Evolutionary conservation across 2,329 filamentous ascomycete genomes (phyloP).

Genomic region (Pyricularia grisea): DNA sequence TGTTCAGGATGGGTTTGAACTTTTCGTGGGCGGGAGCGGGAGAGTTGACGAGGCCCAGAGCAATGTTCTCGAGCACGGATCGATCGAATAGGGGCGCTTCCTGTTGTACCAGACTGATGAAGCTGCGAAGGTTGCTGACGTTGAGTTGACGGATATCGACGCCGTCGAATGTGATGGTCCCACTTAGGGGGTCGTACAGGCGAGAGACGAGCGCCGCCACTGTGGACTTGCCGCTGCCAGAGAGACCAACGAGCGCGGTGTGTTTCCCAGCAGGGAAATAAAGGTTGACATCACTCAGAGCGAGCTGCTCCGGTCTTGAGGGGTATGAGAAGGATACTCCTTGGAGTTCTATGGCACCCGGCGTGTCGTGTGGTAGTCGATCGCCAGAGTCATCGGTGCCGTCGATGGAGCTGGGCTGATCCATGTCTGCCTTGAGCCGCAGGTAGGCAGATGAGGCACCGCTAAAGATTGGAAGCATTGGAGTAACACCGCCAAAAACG

Average conservation of each 20-base stretch:
- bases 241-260: constrained; percentile 45
- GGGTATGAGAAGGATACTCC: constrained; percentile 35
- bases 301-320: constrained; percentile 29
- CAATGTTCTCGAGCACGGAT: constrained; percentile 32
- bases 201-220: constrained; percentile 33
- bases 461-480: constrained; percentile 51
- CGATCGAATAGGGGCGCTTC: constrained; percentile 22
- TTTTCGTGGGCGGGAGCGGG: constrained; percentile 19
- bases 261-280: constrained; percentile 33
- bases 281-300: constrained; percentile 30
- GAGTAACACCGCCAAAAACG: constrained; percentile 52
- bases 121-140: constrained; percentile 19
- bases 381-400: constrained; percentile 22
- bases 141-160: constrained; percentile 26
- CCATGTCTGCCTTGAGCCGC: constrained; percentile 49
- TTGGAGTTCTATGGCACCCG: constrained; percentile 32
- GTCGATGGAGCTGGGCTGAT: constrained; percentile 37
- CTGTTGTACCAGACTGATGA: constrained; percentile 23
- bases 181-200: constrained; percentile 34
- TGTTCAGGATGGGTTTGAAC: constrained; percentile 28
- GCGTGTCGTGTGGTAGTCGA: constrained; percentile 36
- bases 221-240: constrained; percentile 44
- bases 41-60: constrained; percentile 28
- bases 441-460: constrained; percentile 48
- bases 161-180: constrained; percentile 27